phyloP scores from a whole-genome alignment of 768 basidiomycete species.

The Xerocomellus amylosporus region DNA sequence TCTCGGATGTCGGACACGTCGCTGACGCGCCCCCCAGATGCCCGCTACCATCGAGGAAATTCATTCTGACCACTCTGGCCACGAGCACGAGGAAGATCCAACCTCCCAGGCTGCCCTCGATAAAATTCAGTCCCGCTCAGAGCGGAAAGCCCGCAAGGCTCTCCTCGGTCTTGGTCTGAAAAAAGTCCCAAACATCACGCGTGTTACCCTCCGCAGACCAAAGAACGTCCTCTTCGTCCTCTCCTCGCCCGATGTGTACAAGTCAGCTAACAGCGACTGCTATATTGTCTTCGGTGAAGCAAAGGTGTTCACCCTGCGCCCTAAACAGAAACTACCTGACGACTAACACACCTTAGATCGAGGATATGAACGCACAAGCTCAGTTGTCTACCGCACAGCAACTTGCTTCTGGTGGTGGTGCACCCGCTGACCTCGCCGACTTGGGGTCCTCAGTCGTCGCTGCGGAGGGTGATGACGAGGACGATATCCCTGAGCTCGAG shows the following conservation, averaged over 20 bases:
- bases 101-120: conserved; percentile 82
- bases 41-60: conserved; percentile 79
- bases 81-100: conserved; percentile 77
- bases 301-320: conserved; percentile 50
- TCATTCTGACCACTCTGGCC: conserved; percentile 74
- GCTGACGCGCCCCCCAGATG: conserved; percentile 48
- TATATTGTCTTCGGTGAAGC: conserved; percentile 99
- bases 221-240: conserved; percentile 97
- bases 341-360: conserved; percentile 49
- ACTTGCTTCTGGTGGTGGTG: conserved; percentile 53
- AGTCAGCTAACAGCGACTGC: conserved; percentile 94
- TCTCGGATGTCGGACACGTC: conserved; percentile 30
- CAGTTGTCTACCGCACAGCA: conserved; percentile 79
- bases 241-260: conserved; percentile 94
- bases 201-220: conserved; percentile 91
- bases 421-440: conserved; percentile 39
- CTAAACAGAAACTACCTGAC: neutral
- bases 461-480: conserved; percentile 59
- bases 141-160: conserved; percentile 94
- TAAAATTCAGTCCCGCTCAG: conserved; percentile 91
- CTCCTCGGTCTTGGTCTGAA: conserved; percentile 89
- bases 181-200: conserved; percentile 87
- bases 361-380: conserved; percentile 82
- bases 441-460: conserved; percentile 52
- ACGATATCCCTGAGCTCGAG: conserved; percentile 83